A percentile compares a stretch with the other conserved stretches of the same genome.
Conservation (phyloP, 176 grass and related monocot genomes). For the Zea mays region Zm-B73-REFERENCE-NAM-5.0 NC_050098.1:148186001-148186500, state of each 20-base stretch:
- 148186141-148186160: background rate
- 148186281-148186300: slow-evolving; percentile 45
- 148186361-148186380: slow-evolving; percentile 48
- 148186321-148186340: slow-evolving; percentile 49
- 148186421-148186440: background rate
- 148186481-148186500: no score
- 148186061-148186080: background rate
- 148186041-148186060: background rate
- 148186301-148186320: slow-evolving; percentile 47
- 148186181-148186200: background rate
- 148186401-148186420: background rate
- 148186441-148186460: slow-evolving; percentile 8
- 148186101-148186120: background rate
- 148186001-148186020: background rate
- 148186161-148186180: background rate
- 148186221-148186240: slow-evolving; percentile 37
- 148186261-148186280: slow-evolving; percentile 50
- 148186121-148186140: background rate
- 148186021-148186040: background rate
- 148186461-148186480: background rate
- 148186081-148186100: background rate
- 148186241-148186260: no score
- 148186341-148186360: slow-evolving; percentile 56
- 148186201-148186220: slow-evolving; percentile 65
- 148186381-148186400: background rate